Base-by-base conservation (phyloP, 2,329 filamentous ascomycete genomes). In the Trichoderma koningiopsis region DNA sequence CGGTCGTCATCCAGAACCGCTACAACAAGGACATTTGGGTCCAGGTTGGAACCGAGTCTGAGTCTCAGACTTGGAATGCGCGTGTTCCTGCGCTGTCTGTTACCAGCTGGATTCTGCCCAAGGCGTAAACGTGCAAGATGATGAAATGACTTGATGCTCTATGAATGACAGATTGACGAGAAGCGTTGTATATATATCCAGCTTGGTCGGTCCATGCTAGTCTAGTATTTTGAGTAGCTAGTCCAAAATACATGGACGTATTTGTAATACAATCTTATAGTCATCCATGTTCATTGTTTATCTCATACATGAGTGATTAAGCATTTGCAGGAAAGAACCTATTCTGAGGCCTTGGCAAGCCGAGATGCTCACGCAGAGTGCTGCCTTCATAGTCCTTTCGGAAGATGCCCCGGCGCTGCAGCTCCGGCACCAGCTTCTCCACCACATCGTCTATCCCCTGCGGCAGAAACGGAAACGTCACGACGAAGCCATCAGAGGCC, bases 311-410 rank as follows among this genome's bases (percentile, higher is more conserved):
- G 19, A 5, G 1, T 13, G 14, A 19, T 37, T 35, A 35, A 22
- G 33, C 31, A 24, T 31, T 33, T 6, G n/a, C 55, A 57, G 27
- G 40, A 65, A 81, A 81, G 69, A 81, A 82, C 19, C 70, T 72
- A 31, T 82, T 82, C 58, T 73, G 76, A 0, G 85, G 85, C 27
- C 84, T 76, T 11, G 82, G 81, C 37, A 88, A 79, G 5, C 85
- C 85, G 52, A 88, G 77, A 75, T 88, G 85, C 49, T 87, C 85
- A 52, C 86, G 77, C 72, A 87, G 74, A 1, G 85, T 87, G 0
- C 79, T 81, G 1, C 85, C 86, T 59, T 83, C 77, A 71, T 88
- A 87, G 1, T 87, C 85, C 7, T 79, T 72, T 5, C 85, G 77
- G 74, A 87, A 87, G 2, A 87, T 70, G 0, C 84, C 85, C 31